These are phyloP conservation scores for Lichina pygmaea DNA, from an alignment of 495 filamentous ascomycete species.

Conservation along the genomic window DNA sequence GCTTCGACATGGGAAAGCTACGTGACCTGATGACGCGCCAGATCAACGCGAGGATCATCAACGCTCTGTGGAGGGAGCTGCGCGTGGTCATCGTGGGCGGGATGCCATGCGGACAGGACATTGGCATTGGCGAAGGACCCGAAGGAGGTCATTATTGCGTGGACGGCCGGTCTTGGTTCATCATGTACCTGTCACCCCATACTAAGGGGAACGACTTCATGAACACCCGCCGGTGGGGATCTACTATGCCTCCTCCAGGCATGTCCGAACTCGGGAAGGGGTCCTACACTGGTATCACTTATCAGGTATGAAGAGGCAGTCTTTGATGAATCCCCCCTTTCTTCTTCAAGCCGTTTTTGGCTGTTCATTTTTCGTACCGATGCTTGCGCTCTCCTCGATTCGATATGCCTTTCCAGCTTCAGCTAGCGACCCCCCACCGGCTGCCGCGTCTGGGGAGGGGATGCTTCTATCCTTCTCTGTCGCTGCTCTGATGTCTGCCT, in stretches of 20 bases:
- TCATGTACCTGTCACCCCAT: neutral
- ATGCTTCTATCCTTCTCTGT: no score
- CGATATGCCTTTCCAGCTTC: no score
- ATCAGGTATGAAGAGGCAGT: neutral
- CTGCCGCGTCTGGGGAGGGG: no score
- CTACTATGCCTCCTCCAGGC: neutral
- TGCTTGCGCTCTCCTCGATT: no score
- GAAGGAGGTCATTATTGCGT: neutral
- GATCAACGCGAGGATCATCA: neutral
- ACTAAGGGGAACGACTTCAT: neutral
- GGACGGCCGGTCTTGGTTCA: neutral
- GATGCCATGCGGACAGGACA: neutral
- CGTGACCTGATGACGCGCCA: neutral
- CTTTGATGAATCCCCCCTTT: neutral
- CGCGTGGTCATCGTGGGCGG: neutral
- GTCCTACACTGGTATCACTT: neutral
- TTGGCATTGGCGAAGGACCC: neutral
- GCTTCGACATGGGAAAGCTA: neutral
- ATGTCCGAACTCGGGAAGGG: neutral
- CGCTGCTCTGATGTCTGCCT: no score
- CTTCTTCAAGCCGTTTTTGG: no score
- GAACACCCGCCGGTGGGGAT: neutral
- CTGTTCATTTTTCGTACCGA: no score
- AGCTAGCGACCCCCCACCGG: no score
- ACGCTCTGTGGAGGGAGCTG: neutral